phyloP scores from a whole-genome alignment of 306 rosid species.

The Cicer cuneatum region DNA sequence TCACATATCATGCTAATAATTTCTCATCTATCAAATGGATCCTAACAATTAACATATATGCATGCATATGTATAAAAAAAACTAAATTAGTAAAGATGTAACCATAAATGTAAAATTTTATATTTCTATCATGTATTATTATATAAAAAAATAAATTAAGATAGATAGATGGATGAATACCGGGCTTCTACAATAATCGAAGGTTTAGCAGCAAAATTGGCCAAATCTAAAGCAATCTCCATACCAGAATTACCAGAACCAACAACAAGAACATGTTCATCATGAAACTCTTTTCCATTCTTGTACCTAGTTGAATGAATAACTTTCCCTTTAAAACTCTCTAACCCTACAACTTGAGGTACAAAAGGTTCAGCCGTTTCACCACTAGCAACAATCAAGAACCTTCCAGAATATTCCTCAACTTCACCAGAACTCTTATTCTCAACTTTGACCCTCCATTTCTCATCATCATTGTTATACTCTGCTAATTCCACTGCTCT shows the following conservation, averaged over 20 bases:
- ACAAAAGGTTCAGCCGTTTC: conserved; percentile 60
- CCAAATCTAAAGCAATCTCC: conserved; percentile 71
- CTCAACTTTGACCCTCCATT: conserved; percentile 57
- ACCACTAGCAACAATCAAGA: conserved; percentile 73
- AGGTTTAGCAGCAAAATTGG: conserved; percentile 62
- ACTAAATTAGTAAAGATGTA: background rate
- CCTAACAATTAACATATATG: too few species aligned
- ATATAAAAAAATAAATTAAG: too few species aligned
- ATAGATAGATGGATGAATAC: conserved; percentile 39
- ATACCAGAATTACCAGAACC: conserved; percentile 86
- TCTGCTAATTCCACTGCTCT: conserved; percentile 52
- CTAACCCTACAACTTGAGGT: conserved; percentile 60
- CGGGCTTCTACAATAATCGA: conserved; percentile 71
- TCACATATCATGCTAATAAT: too few species aligned
- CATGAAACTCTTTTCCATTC: conserved; percentile 51
- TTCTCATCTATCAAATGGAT: too few species aligned
- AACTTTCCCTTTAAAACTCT: conserved; percentile 51
- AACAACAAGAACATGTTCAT: conserved; percentile 65
- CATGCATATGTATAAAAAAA: background rate
- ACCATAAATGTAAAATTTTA: too few species aligned
- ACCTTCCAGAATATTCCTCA: conserved; percentile 53
- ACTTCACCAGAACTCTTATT: conserved; percentile 13
- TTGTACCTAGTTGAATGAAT: conserved; percentile 65
- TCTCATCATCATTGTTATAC: conserved; percentile 11
- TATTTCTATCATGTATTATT: too few species aligned